Base-by-base conservation (phyloP, 1,284 basidiomycete species). In the Sporisorium scitamineum region DNA sequence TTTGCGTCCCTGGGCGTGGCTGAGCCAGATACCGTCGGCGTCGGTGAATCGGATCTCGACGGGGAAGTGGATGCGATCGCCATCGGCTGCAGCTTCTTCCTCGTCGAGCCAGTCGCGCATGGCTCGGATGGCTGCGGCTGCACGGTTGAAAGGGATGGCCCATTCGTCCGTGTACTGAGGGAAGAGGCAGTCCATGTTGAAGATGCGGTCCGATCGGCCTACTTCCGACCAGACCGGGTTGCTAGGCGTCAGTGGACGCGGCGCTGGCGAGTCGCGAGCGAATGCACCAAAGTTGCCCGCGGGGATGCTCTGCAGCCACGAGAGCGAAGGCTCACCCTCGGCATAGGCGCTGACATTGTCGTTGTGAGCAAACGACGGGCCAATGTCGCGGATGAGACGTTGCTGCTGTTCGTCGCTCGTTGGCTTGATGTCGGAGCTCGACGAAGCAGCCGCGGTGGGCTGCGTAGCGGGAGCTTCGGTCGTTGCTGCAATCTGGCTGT, bases 41-140 rank as follows among this genome's bases (percentile, higher is more conserved):
- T 91, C 90, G 37, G 93, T 92, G 86, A 94, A 96, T 11, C 97
- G 90, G 71, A 99, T 91, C 87, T 99, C 96, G 82, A 99, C 89
- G 5, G 94, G 93, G 85, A 95, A 97, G 85, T 99, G 95, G 5
- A 93, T 91, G 27, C 93, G 89, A 56, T 94, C 88, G 14, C 95
- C 95, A 26, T 89, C 81, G 0, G 90, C 89, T 20, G 87, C 86
- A 57, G 90, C 88, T 85, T 96, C 93, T 56, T 88, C 86, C 24
- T 61, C 72, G 27, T 90, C 89, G 20, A 96, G 87, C 92, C 93
- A 97, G 10, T 88, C 86, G 48, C 90, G 89, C 76, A 98, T 88
- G 61, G 92, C 93, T 31, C 87, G 87, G 54, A 99, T 88, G 78
- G 92, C 94, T 0, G 88, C 87, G 61, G 88, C 83, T 13, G 86